Evolutionary conservation across 768 basidiomycete species (phyloP), one percentile per base, ranked within the genome.

Genomic region (Pisolithus sp.): DNA sequence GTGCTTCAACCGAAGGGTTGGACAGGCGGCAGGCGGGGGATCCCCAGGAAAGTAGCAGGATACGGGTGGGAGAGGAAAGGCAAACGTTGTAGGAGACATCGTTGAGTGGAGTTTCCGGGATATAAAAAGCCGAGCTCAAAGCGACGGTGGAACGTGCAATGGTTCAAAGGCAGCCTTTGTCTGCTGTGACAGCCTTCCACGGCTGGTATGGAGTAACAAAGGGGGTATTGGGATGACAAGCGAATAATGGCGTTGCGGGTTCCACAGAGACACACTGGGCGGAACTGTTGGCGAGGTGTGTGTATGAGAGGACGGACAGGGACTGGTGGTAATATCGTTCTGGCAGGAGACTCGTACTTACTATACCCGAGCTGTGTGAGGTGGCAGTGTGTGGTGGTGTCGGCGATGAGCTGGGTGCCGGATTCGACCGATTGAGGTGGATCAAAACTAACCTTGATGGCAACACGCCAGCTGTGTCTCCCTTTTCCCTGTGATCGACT

Each of bases 151-250:
- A 59, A 62, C 34, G 24, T 46, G 45, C 46, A 62, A 53, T 46
- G 45, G 50, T 1, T 34, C 34, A 34, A 34, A 34, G 34, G 34
- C 34, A 23, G 31, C 53, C 67, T 67, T 67, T 67, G 65, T 67
- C 56, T 51, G 23, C 21, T 34, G 34, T n/a, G 38, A 28, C 13
- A 13, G 46, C 12, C 17, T 31, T 55, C 54, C 50, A 51, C 54
- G 48, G 37, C 23, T 9, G 38, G n/a, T 39, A 23, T 40, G 40
- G 49, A n/a, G 48, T 15, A 31, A 30, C 38, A 6, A 5, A 30
- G 6, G 2, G 26, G 34, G 68, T 61, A 67, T 68, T 56, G 59
- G 61, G 61, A 15, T 21, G 18, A 21, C 30, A 26, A 20, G 7
- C 23, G 17, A 8, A 45, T 24, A 42, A 24, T 21, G 34, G 34